Evolutionary conservation across 345 rosid species (phyloP).

Genomic region (Moringa oleifera): DNA sequence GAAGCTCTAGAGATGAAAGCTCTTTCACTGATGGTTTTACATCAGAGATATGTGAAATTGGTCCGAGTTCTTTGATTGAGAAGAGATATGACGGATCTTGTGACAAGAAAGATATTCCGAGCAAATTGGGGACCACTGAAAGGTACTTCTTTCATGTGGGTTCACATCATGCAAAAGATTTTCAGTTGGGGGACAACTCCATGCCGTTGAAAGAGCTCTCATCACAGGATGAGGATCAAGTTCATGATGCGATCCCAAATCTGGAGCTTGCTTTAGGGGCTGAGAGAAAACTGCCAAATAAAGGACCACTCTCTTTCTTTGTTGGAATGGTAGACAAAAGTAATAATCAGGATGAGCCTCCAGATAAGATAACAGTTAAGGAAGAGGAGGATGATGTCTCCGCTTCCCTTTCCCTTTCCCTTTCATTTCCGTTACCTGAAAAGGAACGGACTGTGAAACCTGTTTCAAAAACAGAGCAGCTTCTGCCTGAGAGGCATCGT

Average conservation of each 20-base stretch:
- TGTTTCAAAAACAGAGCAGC: slow-evolving; percentile 50
- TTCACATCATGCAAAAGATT: slow-evolving; percentile 36
- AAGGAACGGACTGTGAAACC: slow-evolving; percentile 41
- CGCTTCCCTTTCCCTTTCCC: slow-evolving; percentile 81
- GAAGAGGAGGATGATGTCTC: slow-evolving; percentile 57
- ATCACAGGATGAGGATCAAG: slow-evolving; percentile 19
- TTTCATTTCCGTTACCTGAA: slow-evolving; percentile 66
- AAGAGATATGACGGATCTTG: slow-evolving; percentile 18
- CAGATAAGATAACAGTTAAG: slow-evolving; percentile 26
- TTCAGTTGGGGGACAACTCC: slow-evolving; percentile 26
- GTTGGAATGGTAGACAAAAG: slow-evolving; percentile 34
- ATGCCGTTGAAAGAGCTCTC: slow-evolving; percentile 31
- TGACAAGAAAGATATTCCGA: slow-evolving; percentile 33
- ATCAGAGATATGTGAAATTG: slow-evolving; percentile 29
- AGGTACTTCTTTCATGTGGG: slow-evolving; percentile 69
- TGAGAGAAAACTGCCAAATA: slow-evolving; percentile 42
- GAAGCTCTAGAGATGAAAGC: slow-evolving; percentile 35
- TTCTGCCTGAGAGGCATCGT: slow-evolving; percentile 44
- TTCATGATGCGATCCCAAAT: slow-evolving; percentile 49
- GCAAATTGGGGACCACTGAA: slow-evolving; percentile 41
- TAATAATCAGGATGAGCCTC: slow-evolving; percentile 26
- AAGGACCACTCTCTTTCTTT: slow-evolving; percentile 54
- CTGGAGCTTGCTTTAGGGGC: slow-evolving; percentile 93
- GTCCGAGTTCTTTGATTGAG: slow-evolving; percentile 30
- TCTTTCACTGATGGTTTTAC: slow-evolving; percentile 28